These are phyloP conservation scores for Gnomoniopsis sp. DNA, from an alignment of 2,329 filamentous ascomycete genomes.

Conservation along the genomic window DNA sequence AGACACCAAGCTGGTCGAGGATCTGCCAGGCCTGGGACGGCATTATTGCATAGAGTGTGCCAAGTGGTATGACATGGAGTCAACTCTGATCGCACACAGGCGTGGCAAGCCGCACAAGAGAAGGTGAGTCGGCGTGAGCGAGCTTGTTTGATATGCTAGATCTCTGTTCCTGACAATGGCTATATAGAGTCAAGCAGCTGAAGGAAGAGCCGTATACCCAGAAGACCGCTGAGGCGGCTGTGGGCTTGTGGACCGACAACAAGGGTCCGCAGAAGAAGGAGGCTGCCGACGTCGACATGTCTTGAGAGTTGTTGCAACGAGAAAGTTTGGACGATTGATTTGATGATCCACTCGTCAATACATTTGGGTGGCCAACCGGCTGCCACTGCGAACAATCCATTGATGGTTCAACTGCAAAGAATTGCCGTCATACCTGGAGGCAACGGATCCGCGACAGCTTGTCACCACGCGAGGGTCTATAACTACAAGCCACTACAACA, in stretches of 20 bases:
- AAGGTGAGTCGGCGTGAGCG: slow-evolving; percentile 50
- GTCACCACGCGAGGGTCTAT: too few species aligned
- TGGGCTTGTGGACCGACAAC: slow-evolving; percentile 70
- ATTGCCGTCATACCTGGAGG: too few species aligned
- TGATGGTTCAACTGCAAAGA: not conserved
- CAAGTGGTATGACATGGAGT: slow-evolving; percentile 90
- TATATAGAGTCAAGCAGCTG: slow-evolving; percentile 70
- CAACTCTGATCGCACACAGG: slow-evolving; percentile 70
- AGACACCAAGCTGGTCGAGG: slow-evolving; percentile 74
- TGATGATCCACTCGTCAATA: not conserved
- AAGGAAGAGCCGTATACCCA: slow-evolving; percentile 83
- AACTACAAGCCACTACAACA: too few species aligned
- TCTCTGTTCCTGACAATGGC: slow-evolving; percentile 18
- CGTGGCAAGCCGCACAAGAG: slow-evolving; percentile 93
- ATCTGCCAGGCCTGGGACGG: slow-evolving; percentile 80
- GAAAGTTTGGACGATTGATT: not conserved
- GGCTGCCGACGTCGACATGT: slow-evolving; percentile 39
- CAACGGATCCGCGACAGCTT: too few species aligned
- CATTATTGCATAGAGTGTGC: slow-evolving; percentile 91
- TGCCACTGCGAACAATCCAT: not conserved
- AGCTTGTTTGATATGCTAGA: not conserved
- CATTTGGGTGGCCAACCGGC: not conserved
- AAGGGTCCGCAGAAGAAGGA: slow-evolving; percentile 41
- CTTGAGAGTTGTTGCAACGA: slow-evolving; percentile 18
- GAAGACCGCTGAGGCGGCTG: slow-evolving; percentile 77